phyloP scores from a whole-genome alignment of 2,329 filamentous ascomycete species.

The Macrophomina tecta region DNA sequence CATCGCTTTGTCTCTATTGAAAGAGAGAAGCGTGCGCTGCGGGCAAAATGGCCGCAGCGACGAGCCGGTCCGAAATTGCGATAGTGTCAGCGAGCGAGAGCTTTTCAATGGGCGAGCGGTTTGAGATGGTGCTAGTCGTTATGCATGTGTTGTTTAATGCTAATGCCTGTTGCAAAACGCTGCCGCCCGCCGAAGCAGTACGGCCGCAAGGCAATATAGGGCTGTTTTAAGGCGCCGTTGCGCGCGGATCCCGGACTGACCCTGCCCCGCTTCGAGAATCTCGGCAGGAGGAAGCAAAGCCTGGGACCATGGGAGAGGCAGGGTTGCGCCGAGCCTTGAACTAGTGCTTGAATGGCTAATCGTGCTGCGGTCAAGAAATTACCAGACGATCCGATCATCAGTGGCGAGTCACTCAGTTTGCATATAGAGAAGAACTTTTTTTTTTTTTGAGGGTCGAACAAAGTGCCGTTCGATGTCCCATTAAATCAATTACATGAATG shows the following conservation, averaged over 20 bases:
- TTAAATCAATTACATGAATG: constrained; percentile 13
- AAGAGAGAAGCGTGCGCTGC: too few species aligned
- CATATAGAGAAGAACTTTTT: neutral
- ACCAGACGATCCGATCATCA: neutral
- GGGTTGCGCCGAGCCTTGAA: neutral
- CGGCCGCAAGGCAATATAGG: neutral
- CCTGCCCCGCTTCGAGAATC: neutral
- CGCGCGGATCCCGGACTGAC: neutral
- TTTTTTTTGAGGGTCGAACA: neutral
- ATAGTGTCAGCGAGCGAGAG: too few species aligned
- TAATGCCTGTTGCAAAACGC: too few species aligned
- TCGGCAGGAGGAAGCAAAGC: too few species aligned
- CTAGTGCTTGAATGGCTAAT: neutral
- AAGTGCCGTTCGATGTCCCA: neutral
- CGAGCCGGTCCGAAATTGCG: too few species aligned
- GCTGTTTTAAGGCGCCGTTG: neutral
- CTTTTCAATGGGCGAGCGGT: too few species aligned
- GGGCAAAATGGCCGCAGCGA: too few species aligned
- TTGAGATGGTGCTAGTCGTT: too few species aligned
- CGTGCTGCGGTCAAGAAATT: neutral
- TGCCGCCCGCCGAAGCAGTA: neutral
- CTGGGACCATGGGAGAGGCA: neutral
- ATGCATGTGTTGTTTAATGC: too few species aligned
- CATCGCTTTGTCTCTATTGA: too few species aligned
- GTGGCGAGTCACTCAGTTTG: neutral